A percentile compares a stretch with the other conserved stretches of the same genome.
These are phyloP conservation scores for Paradendryphiella salina DNA, from an alignment of 2,329 filamentous ascomycete species.

Conservation along the genomic window DNA sequence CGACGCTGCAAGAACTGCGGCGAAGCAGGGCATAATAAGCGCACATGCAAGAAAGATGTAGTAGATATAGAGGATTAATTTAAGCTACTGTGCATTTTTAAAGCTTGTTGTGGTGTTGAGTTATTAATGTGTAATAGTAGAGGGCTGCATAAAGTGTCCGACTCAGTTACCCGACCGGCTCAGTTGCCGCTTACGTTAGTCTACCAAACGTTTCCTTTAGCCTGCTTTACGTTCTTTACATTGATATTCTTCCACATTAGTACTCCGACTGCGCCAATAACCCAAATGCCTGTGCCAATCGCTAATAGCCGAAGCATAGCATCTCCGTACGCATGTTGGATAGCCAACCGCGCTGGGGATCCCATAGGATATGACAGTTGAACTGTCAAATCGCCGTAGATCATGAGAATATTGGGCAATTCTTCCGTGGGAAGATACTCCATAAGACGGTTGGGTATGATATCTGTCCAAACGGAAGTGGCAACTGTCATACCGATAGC, in stretches of 20 bases:
- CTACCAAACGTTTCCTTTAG: constrained; percentile 11
- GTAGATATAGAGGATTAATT: too few species aligned
- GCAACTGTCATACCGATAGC: constrained; percentile 56
- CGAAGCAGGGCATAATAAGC: too few species aligned
- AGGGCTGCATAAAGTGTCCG: too few species aligned
- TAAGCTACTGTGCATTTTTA: too few species aligned
- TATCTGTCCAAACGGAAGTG: constrained; percentile 62
- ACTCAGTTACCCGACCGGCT: too few species aligned
- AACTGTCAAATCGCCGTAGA: constrained; percentile 57
- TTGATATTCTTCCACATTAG: constrained; percentile 19
- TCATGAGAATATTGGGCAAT: constrained; percentile 39
- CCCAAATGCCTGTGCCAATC: constrained; percentile 13
- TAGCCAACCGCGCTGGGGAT: constrained; percentile 50
- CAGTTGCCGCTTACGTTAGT: neutral
- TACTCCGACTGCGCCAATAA: constrained; percentile 11
- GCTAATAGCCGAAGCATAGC: constrained; percentile 14
- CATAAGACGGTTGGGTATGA: constrained; percentile 16
- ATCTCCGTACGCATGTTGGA: constrained; percentile 36
- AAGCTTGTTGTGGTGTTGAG: too few species aligned
- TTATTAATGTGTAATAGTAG: too few species aligned
- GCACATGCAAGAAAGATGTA: too few species aligned
- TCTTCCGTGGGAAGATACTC: constrained; percentile 47
- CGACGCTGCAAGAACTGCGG: too few species aligned
- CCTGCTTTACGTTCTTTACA: constrained; percentile 9
- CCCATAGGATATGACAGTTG: constrained; percentile 59